Conservation (phyloP, 495 filamentous ascomycete species). For the Neurospora tetraspora region DNA sequence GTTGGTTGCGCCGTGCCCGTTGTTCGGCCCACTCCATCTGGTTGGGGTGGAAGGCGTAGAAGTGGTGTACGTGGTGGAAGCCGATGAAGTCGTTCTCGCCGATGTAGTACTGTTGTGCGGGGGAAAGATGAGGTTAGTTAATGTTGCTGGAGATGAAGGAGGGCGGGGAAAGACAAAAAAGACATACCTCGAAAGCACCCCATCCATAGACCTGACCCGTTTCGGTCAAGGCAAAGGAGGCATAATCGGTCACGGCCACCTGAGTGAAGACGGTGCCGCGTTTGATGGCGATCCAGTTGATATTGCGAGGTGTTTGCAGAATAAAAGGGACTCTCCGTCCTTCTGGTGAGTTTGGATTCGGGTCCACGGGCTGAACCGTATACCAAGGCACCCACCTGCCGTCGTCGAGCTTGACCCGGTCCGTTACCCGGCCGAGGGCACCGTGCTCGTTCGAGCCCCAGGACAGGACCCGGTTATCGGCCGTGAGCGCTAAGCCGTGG, state of each 20-base stretch:
- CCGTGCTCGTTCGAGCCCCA: conserved; percentile 67
- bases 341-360: conserved; percentile 33
- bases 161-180: neutral
- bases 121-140: neutral
- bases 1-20: neutral
- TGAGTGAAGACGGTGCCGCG: conserved; percentile 45
- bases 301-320: conserved; percentile 45
- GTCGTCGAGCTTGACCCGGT: neutral
- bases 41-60: neutral
- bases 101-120: neutral
- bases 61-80: neutral
- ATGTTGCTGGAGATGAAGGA: neutral
- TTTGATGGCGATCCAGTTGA: conserved; percentile 41
- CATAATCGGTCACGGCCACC: conserved; percentile 52
- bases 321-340: conserved; percentile 45
- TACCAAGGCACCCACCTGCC: neutral
- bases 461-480: conserved; percentile 54
- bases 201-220: conserved; percentile 59
- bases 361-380: neutral
- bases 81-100: neutral
- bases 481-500: conserved; percentile 54
- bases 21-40: neutral
- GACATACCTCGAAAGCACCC: conserved; percentile 52
- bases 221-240: conserved; percentile 53
- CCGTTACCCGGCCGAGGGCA: conserved; percentile 54